Evolutionary conservation across 768 basidiomycete genomes (phyloP), one percentile per base, ranked within the genome.

Genomic region (Pleurotus citrinopileatus): DNA sequence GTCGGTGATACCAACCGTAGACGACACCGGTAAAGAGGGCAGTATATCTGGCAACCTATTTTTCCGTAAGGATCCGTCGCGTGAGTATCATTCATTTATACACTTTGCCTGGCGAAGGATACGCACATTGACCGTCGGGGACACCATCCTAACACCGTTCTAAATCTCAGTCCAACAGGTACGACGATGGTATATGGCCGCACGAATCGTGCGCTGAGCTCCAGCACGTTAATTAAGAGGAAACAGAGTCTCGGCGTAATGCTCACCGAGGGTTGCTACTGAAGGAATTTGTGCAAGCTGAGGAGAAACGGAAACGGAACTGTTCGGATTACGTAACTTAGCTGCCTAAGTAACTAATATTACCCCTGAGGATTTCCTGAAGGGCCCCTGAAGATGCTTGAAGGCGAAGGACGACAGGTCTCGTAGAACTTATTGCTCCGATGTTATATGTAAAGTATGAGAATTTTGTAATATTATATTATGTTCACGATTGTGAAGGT

Each of bases 1-100:
- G 84, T 65, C 90, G 89, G 78, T 98, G 95, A 65, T 84, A 84
- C 69, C 95, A 86, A 67, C 96, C 96, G 70, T 98, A 98, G 67
- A 85, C 71, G 60, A 96, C 81, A 66, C 96, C 96, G 38, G 84
- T 79, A 59, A 87, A 72, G 61, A 99, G 83, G 47, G 95, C 94
- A 17, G 93, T 87, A 72, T 96, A 98, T 65, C 96, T 91, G 64
- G 89, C 88, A 70, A 96, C 96, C 96, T 95, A 69, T 7, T 9
- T 13, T 28, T 64, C n/a, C n/a, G n/a, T n/a, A n/a, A 37, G 20
- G 17, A 51, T 19, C 5, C 29, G 29, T 28, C 12, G 27, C 17
- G 46, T n/a, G 22, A 51, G 29, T 7, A 23, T 51, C n/a, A 48
- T 9, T 37, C 27, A 25, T 25, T 15, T 34, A 19, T 25, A 37